Conservation (phyloP, 768 basidiomycete genomes). For the Rhodosporidiobolus sp. region DNA sequence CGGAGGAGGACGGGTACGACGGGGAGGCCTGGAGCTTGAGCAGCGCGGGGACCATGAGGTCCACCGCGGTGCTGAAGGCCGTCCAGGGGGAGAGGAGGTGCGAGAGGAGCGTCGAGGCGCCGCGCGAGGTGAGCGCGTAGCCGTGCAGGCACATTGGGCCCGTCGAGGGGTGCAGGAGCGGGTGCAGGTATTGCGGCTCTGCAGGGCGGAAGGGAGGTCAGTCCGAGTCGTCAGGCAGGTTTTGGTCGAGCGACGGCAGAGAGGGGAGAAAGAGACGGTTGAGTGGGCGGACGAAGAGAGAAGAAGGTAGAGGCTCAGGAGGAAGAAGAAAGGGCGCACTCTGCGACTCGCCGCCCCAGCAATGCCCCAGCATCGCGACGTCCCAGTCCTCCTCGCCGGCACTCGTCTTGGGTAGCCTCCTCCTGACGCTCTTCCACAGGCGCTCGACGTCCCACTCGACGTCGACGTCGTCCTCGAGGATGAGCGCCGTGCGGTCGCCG, state of each 20-base stretch:
- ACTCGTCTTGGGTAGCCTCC: slow-evolving; percentile 24
- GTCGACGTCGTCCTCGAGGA: slow-evolving; percentile 46
- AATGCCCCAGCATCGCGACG: slow-evolving; percentile 41
- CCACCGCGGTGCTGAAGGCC: slow-evolving; percentile 43
- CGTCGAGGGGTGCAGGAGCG: slow-evolving; percentile 38
- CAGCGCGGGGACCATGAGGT: slow-evolving; percentile 37
- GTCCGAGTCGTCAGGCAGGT: not conserved
- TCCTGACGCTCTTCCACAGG: slow-evolving; percentile 36
- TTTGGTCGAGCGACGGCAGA: not conserved
- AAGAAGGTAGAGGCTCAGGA: not conserved
- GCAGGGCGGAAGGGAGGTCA: not conserved
- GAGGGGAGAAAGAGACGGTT: not conserved
- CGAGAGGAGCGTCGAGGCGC: slow-evolving; percentile 28
- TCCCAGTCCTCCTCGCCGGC: slow-evolving; percentile 32
- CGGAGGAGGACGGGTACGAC: no score
- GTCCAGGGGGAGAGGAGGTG: slow-evolving; percentile 39
- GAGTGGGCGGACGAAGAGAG: no score
- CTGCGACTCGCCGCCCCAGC: slow-evolving; percentile 43
- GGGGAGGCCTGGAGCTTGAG: slow-evolving; percentile 2
- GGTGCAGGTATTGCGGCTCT: slow-evolving; percentile 45
- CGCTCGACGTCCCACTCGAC: slow-evolving; percentile 45
- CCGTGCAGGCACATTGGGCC: slow-evolving; percentile 44
- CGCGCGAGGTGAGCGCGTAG: slow-evolving; percentile 42
- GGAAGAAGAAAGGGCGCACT: slow-evolving; percentile 19
- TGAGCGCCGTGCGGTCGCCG: slow-evolving; percentile 40